Percentiles rank a stretch among this genome's conserved stretches.
These are phyloP conservation scores for Stylosanthes scabra DNA, from an alignment of 331 rosid species.

Conservation along the genomic window DNA sequence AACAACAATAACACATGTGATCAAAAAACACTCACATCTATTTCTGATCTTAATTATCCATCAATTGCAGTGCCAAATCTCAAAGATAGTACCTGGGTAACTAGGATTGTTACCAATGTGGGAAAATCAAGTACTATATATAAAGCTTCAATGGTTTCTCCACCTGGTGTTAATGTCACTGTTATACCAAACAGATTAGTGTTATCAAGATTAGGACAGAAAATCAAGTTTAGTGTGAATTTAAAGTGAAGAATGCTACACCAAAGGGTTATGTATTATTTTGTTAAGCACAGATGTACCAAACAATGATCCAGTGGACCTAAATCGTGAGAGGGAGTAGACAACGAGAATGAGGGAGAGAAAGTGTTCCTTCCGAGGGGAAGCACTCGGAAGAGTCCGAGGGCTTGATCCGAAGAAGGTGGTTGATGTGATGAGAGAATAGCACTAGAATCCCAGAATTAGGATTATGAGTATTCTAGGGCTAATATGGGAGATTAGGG, in stretches of 20 bases:
- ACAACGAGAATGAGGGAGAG: too few species aligned
- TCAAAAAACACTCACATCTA: slow-evolving; percentile 42
- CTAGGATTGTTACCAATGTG: slow-evolving; percentile 75
- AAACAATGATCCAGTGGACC: too few species aligned
- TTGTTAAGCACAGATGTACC: too few species aligned
- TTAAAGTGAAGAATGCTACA: slow-evolving; percentile 55
- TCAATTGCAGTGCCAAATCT: slow-evolving; percentile 75
- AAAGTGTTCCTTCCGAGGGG: too few species aligned
- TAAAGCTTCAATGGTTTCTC: slow-evolving; percentile 60
- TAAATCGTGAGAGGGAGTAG: too few species aligned
- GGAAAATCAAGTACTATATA: slow-evolving; percentile 63
- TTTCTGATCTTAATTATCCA: slow-evolving; percentile 75
- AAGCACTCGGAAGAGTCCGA: too few species aligned
- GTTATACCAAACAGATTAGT: slow-evolving; percentile 60
- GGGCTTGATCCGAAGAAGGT: too few species aligned
- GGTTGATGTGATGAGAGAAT: too few species aligned
- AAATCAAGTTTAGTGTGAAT: slow-evolving; percentile 66
- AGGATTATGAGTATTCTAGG: too few species aligned
- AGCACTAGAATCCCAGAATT: too few species aligned
- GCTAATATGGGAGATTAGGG: too few species aligned
- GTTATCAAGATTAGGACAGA: slow-evolving; percentile 63
- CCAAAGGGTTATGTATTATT: slow-evolving; percentile 75
- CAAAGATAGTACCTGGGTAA: slow-evolving; percentile 52
- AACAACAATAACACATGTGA: slow-evolving; percentile 73
- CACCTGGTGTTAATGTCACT: slow-evolving; percentile 68